phyloP scores from a whole-genome alignment of 768 basidiomycete genomes.

The Coprinopsis marcescibilis region DNA sequence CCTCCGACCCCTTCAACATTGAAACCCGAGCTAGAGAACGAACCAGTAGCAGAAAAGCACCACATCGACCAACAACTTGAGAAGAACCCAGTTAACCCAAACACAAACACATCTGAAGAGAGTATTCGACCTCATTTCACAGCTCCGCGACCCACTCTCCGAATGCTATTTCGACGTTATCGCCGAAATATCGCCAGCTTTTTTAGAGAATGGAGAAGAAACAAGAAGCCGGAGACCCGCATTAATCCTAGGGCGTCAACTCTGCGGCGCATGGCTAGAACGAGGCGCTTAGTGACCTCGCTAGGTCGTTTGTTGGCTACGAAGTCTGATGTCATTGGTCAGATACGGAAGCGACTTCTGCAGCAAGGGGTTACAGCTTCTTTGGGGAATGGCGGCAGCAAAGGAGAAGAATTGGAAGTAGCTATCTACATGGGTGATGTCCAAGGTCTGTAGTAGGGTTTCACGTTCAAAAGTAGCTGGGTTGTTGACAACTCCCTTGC shows the following conservation, averaged over 20 bases:
- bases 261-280: conserved; percentile 73
- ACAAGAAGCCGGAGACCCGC: neutral
- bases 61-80: neutral
- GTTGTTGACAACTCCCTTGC: conserved; percentile 6
- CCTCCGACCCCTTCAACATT: neutral
- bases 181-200: conserved; percentile 25
- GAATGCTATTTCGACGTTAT: conserved; percentile 30
- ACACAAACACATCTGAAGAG: conserved; percentile 16
- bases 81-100: conserved; percentile 17
- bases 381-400: conserved; percentile 30
- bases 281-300: conserved; percentile 73
- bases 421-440: conserved; percentile 89
- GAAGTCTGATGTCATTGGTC: conserved; percentile 78
- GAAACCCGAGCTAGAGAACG: conserved; percentile 1
- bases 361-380: conserved; percentile 28
- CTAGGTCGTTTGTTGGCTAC: conserved; percentile 68
- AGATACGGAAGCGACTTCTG: conserved; percentile 69
- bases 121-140: conserved; percentile 26
- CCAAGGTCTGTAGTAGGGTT: conserved; percentile 52
- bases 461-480: neutral
- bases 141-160: conserved; percentile 27
- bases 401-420: conserved; percentile 59
- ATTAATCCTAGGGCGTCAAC: conserved; percentile 36
- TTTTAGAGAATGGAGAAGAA: too few species aligned
- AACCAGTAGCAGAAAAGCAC: neutral